Base-by-base conservation (phyloP, 2,329 filamentous ascomycete species). In the Epichloe coenophiala region DNA sequence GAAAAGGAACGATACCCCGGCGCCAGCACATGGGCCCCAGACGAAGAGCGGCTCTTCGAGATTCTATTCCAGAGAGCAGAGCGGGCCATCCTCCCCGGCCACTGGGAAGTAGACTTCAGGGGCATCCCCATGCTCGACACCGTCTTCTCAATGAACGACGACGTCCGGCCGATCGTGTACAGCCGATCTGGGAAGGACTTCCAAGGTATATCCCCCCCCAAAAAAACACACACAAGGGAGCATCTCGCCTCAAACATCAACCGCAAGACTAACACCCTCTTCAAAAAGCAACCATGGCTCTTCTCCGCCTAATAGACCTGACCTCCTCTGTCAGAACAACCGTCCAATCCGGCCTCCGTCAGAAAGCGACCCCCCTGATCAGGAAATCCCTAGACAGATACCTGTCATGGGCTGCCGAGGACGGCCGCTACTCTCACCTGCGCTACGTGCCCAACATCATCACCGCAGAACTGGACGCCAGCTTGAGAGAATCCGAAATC, bases 1-100 rank as follows among this genome's bases (percentile, higher is more conserved):
- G 70, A 75, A 57, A 74, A 69, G 60, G 50, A 57, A 31, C 57
- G 62, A 1, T 72, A 69, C 48, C 68, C 68, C 0, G 67, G 68
- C 23, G 67, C 74, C 40, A 69, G 68, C 44, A 64, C 69, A 50
- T 80, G 77, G 75, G 68, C 77, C 31, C 62, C 67, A 9, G 71
- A 71, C n/a, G 77, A 78, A 55, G 68, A 70, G 33, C 59, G 57
- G 2, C 62, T 72, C 35, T 72, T 71, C 49, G 66, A 70, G 56
- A 63, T 69, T 38, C 55, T 72, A 2, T 72, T 65, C 52, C 59
- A 67, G 55, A 58, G 70, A n/a, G 64, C 70, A 52, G 64, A 69
- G 51, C 60, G 67, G 3, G 65, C 70, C 2, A 62, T 72, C 33
- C 54, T 72, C 11, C 70, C 70, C 2, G 51, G 59, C 4, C 64